A percentile compares a stretch with the other conserved stretches of the same genome.
Evolutionary conservation across 345 rosid species (phyloP).

Genomic region (Turritis glabra): DNA sequence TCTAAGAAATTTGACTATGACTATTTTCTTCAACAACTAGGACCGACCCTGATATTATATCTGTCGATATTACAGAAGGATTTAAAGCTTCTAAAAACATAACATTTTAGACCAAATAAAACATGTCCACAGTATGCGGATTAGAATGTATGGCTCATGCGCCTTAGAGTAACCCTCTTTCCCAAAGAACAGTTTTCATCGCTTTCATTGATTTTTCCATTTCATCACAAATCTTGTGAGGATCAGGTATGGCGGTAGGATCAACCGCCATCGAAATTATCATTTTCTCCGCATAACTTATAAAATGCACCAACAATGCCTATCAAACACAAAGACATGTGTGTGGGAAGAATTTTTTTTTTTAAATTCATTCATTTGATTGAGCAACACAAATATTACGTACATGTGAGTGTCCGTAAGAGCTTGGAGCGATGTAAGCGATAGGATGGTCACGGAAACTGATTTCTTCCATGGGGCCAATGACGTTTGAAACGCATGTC

Average conservation of each 20-base stretch:
- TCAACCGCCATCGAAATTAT: slow-evolving; percentile 57
- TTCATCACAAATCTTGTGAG: slow-evolving; percentile 57
- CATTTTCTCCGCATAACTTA: slow-evolving; percentile 67
- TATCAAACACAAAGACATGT: slow-evolving; percentile 28
- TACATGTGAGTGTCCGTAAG: slow-evolving; percentile 62
- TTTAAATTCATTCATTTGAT: background rate
- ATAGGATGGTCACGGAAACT: slow-evolving; percentile 58
- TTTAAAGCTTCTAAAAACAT: background rate
- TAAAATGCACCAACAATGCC: slow-evolving; percentile 71
- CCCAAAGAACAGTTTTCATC: slow-evolving; percentile 41
- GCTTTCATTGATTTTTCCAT: slow-evolving; percentile 52
- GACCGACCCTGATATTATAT: background rate
- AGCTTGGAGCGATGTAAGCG: slow-evolving; percentile 59
- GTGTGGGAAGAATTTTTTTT: no score
- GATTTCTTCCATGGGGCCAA: slow-evolving; percentile 60
- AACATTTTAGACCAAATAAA: background rate
- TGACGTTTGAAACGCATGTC: slow-evolving; percentile 53
- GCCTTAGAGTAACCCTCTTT: slow-evolving; percentile 18
- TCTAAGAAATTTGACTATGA: background rate
- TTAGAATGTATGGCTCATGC: no score
- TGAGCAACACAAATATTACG: background rate
- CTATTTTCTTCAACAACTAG: background rate
- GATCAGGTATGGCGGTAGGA: slow-evolving; percentile 56
- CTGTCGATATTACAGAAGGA: background rate
- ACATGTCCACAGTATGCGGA: background rate